Conservation (phyloP, 345 rosid genomes). For the Gossypium mustelinum region DNA sequence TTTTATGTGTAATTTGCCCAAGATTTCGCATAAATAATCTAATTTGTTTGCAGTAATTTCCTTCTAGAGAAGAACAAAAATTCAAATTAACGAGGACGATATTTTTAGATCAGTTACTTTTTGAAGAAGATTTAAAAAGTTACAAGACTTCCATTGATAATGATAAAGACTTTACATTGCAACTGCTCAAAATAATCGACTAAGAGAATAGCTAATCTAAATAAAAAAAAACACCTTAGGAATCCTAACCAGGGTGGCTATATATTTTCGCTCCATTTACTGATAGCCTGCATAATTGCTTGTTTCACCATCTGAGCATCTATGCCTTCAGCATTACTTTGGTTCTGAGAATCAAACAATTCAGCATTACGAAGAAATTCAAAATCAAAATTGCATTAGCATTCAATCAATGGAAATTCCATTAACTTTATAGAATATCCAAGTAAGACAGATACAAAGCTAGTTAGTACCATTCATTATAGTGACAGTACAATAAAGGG, state of each 20-base stretch:
- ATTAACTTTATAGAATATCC: not conserved
- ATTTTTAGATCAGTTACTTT: not conserved
- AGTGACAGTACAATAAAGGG: too few relatives aligned
- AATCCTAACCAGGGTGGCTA: constrained; percentile 9
- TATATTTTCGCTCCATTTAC: constrained; percentile 34
- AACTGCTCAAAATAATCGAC: not conserved
- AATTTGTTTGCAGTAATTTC: too few relatives aligned
- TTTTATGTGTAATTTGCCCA: too few relatives aligned
- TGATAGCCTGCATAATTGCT: constrained; percentile 46
- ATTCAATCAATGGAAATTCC: not conserved
- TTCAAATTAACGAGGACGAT: too few relatives aligned
- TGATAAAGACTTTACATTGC: not conserved
- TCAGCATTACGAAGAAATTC: not conserved
- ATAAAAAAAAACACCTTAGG: not conserved
- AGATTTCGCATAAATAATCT: too few relatives aligned
- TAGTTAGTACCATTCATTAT: constrained; percentile 5
- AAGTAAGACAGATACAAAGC: not conserved
- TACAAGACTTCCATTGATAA: not conserved
- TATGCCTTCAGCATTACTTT: constrained; percentile 22
- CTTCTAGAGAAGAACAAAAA: too few relatives aligned
- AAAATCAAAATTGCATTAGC: not conserved
- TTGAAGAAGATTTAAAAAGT: not conserved
- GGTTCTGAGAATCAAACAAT: constrained; percentile 22
- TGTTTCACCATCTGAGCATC: constrained; percentile 52
- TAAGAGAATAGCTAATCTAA: constrained; percentile 2